Conservation (phyloP, 1,284 basidiomycete genomes). For the Agroathelia rolfsii region DNA sequence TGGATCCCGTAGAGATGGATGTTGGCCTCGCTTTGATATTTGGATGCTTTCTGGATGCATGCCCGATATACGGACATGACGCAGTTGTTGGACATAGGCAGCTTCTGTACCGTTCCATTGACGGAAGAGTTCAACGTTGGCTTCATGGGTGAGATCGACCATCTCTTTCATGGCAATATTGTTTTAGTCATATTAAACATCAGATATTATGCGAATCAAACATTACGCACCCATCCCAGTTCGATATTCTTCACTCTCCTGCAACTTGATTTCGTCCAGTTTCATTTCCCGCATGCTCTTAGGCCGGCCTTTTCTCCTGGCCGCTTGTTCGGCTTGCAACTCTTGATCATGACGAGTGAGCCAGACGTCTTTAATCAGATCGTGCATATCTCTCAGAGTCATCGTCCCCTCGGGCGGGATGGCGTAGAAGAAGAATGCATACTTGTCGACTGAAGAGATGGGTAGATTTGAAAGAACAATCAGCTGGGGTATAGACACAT, state of each 20-base stretch:
- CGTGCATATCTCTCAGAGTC: slow-evolving; percentile 60
- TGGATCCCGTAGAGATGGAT: slow-evolving; percentile 27
- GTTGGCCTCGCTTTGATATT: slow-evolving; percentile 51
- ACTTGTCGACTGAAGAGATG: slow-evolving; percentile 61
- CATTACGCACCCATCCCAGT: slow-evolving; percentile 76
- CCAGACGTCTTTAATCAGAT: slow-evolving; percentile 63
- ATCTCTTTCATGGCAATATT: too few relatives aligned
- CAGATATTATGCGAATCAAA: too few relatives aligned
- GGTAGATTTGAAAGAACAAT: slow-evolving; percentile 3
- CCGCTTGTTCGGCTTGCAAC: slow-evolving; percentile 50
- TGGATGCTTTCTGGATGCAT: slow-evolving; percentile 33
- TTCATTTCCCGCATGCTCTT: slow-evolving; percentile 64
- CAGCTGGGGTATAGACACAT: background rate
- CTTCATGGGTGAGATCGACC: slow-evolving; percentile 70
- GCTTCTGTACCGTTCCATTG: slow-evolving; percentile 70
- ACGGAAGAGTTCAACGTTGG: slow-evolving; percentile 67
- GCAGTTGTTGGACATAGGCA: slow-evolving; percentile 66
- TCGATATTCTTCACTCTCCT: slow-evolving; percentile 67
- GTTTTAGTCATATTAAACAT: too few relatives aligned
- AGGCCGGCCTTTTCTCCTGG: slow-evolving; percentile 68
- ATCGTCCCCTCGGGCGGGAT: slow-evolving; percentile 57
- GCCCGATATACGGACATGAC: slow-evolving; percentile 66
- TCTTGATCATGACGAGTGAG: slow-evolving; percentile 63
- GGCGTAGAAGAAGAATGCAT: slow-evolving; percentile 72
- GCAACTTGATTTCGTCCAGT: slow-evolving; percentile 62